Conservation (phyloP, 768 basidiomycete genomes). For the Kwoniella sp. region DNA sequence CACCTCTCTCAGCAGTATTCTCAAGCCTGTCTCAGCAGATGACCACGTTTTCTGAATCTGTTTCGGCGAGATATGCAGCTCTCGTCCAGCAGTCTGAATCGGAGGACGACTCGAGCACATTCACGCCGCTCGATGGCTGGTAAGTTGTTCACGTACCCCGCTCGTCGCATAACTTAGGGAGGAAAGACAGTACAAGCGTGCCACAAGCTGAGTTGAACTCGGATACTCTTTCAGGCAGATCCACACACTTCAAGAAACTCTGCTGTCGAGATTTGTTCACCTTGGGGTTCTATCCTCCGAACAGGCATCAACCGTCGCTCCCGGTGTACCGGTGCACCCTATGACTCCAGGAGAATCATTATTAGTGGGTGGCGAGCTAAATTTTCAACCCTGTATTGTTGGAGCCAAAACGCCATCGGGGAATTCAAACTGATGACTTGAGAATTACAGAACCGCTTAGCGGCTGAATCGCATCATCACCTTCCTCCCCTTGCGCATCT, state of each 20-base stretch:
- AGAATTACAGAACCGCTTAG: conserved; percentile 29
- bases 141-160: too few species aligned
- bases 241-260: conserved; percentile 23
- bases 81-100: conserved; percentile 25
- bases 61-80: conserved; percentile 8
- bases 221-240: conserved; percentile 25
- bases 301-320: conserved; percentile 16
- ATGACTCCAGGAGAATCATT: conserved; percentile 34
- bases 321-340: conserved; percentile 3
- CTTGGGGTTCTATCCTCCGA: conserved; percentile 21
- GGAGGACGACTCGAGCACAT: conserved; percentile 36
- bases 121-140: conserved; percentile 40
- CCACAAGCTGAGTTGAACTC: not conserved
- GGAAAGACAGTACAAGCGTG: not conserved
- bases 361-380: conserved; percentile 26
- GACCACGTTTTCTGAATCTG: conserved; percentile 1
- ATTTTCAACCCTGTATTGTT: not conserved
- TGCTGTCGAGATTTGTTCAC: conserved; percentile 27
- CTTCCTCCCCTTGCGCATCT: conserved; percentile 27
- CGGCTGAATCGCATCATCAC: conserved; percentile 23
- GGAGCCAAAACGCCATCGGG: too few species aligned
- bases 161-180: too few species aligned
- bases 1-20: not conserved
- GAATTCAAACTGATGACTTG: not conserved
- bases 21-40: not conserved